Base-by-base conservation (phyloP, 108 stramenopile genomes). In the Mediolabrus comicus region DNA sequence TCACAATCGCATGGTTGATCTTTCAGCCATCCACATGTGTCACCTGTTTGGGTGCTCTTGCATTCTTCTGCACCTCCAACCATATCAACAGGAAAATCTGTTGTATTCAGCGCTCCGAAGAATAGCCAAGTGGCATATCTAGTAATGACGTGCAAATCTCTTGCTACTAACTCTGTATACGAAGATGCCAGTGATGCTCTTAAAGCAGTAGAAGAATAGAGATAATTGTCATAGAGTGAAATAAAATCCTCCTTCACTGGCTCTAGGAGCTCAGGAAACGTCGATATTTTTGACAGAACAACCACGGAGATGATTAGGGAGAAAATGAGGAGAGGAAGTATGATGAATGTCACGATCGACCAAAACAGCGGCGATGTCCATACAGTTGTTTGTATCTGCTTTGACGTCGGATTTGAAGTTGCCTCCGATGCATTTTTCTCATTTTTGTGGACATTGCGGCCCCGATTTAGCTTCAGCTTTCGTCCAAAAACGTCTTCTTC, bases 101-200 rank as follows among this genome's bases (percentile, higher is more conserved):
- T 70, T 7, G 74, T 62, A 30, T 68, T 31, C 9, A 87, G 41
- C 10, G 57, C 86, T 31, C 55, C 86, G 38, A 87, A 81, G 19
- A 82, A 59, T 4, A 87, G 72, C 86, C 84, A 87, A 3, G 62
- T 69, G 30, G 82, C 64, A 36, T 81, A 38, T 36, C 86, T 67
- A 11, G 56, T 70, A 1, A 81, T 30, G 7, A 83, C 7, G 39
- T 87, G 80, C 11, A 82, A 60, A 59, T 87, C 86, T 19, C 79
- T 67, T 19, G 67, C 63, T 10, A 65, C 52, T 35, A 62, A 59
- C 19, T 56, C 46, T 10, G 79, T 49, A 11, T 69, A 32, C 22
- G 33, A 57, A 46, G 51, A 56, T 33, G 64, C 65, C n/a, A 55
- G 53, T 1, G 24, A 43, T 32, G 63, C 62, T 27, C 64, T 43